Evolutionary conservation across 306 rosid genomes (phyloP), one percentile per base, ranked within the genome.

Genomic region (Phaseolus lunatus): DNA sequence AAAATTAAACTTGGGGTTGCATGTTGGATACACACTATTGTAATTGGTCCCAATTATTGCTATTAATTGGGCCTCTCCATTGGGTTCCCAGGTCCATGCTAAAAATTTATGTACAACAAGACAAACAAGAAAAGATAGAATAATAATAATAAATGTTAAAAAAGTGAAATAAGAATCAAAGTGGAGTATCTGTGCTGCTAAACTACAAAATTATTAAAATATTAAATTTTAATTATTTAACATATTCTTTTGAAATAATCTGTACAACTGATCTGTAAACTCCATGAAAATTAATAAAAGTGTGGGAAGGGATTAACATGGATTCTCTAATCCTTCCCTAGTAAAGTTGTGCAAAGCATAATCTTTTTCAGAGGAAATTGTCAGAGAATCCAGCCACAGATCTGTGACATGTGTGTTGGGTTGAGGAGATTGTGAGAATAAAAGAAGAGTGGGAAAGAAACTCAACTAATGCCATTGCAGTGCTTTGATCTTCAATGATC

Each of bases 241-340:
- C 2, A 9, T 8, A 9, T 1, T 5, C 9, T 53, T 53, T 53
- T 9, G 1, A 58, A 58, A 58, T 13, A 7, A 58, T 12, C 39
- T 26, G 19, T 9, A 26, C 20, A 37, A 27, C 20, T 13, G 8
- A 37, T 1, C 9, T 37, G 24, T 52, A 18, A 50, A 50, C 23
- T 2, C 8, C 37, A 12, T 24, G 77, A 69, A 39, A 39, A 39
- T 37, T 37, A 37, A 81, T 50, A 44, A 50, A 54, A 82, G 61
- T 67, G 45, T 76, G 33, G 61, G 78, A 66, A 77, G 64, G 47
- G 14, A 48, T 44, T 37, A 54, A 13, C 4, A 24, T 4, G 73
- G 84, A 84, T 72, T 83, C 78, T 79, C 73, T 8, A 69, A 81
- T 73, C 88, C n/a, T n/a, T n/a, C n/a, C 78, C 81, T 18, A 77